These are phyloP conservation scores for Dactylorhiza incarnata DNA, from an alignment of 106 monocot species.

Conservation along the genomic window DNA sequence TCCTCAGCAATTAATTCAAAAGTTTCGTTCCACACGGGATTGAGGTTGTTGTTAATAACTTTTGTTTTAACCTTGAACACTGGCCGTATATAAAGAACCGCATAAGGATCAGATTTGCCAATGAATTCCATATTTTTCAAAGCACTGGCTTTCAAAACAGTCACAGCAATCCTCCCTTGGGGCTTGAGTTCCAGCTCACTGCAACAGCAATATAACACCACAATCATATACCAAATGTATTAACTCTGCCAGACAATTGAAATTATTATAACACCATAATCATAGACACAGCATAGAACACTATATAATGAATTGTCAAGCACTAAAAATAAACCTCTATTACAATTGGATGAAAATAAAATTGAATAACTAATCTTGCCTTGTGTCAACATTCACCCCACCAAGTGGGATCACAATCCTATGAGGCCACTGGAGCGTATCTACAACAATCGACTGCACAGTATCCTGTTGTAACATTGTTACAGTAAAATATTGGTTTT, in stretches of 20 bases:
- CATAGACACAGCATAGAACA: too few species aligned
- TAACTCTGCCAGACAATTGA: too few species aligned
- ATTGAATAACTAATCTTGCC: conserved; percentile 19
- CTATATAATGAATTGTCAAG: too few species aligned
- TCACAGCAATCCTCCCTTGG: conserved; percentile 57
- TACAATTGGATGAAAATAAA: too few species aligned
- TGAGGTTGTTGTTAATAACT: conserved; percentile 62
- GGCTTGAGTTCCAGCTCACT: conserved; percentile 91
- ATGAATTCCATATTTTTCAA: conserved; percentile 75
- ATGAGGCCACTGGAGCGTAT: conserved; percentile 84
- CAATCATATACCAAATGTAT: too few species aligned
- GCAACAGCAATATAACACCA: conserved; percentile 11
- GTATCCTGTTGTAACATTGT: conserved; percentile 36
- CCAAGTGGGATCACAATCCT: conserved; percentile 86
- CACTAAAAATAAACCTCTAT: too few species aligned
- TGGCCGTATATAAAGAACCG: conserved; percentile 56
- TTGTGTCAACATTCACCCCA: conserved; percentile 65
- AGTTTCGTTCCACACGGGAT: conserved; percentile 76
- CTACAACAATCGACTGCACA: conserved; percentile 51
- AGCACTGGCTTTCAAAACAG: conserved; percentile 57
- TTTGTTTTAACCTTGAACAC: conserved; percentile 74
- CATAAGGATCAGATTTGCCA: conserved; percentile 95
- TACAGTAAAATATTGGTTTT: not conserved
- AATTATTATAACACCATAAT: too few species aligned
- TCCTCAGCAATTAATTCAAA: conserved; percentile 78